A percentile compares a stretch with the other conserved stretches of the same genome.
phyloP scores from a whole-genome alignment of 192 early-diverging fungal genomes.

The Linnemannia hyalina region DNA sequence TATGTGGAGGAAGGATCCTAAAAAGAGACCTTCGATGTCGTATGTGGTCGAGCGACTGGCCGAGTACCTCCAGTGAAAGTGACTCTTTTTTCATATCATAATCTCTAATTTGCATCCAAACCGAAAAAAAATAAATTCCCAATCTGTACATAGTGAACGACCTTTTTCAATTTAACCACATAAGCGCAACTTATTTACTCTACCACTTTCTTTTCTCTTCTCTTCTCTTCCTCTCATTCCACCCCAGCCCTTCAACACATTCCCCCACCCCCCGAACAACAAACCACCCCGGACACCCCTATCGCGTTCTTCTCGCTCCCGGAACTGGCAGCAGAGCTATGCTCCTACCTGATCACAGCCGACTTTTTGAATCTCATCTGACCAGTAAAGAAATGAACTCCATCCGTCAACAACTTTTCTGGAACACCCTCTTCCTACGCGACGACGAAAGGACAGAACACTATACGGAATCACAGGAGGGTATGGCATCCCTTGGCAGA shows the following conservation, averaged over 20 bases:
- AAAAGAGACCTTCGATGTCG: slow-evolving; percentile 73
- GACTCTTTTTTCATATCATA: background rate
- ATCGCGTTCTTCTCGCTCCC: background rate
- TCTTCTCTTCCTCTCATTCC: background rate
- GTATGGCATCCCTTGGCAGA: background rate
- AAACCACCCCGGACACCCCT: background rate
- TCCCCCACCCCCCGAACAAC: background rate
- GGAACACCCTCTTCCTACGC: background rate
- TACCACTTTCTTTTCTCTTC: background rate
- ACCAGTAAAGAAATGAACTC: background rate
- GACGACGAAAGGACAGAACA: background rate
- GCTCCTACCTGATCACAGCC: background rate
- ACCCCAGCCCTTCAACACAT: background rate
- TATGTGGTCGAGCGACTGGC: slow-evolving; percentile 79
- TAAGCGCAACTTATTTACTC: too few species aligned
- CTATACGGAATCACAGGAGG: background rate
- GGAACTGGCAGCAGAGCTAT: background rate
- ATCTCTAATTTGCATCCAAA: background rate
- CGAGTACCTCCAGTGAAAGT: slow-evolving; percentile 71
- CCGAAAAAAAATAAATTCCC: too few species aligned
- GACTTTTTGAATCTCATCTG: background rate
- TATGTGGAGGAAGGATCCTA: slow-evolving; percentile 79
- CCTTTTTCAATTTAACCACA: too few species aligned
- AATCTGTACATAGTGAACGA: too few species aligned
- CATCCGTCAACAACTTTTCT: background rate